Evolutionary conservation across 2,329 filamentous ascomycete genomes (phyloP).

Genomic region (Pseudogymnoascus sp.): DNA sequence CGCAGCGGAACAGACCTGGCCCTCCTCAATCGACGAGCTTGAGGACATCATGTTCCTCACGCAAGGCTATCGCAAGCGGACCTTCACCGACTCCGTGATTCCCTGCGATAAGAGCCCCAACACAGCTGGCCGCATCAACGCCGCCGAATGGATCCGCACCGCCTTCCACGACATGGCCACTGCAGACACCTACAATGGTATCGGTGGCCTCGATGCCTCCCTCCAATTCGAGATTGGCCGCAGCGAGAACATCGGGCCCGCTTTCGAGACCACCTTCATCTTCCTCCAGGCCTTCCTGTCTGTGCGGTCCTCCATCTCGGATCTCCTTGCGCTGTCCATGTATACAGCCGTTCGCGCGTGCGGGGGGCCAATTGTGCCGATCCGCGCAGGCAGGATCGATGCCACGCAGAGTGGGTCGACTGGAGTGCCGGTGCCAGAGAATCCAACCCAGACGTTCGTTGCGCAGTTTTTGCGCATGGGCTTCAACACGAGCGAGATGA

Average conservation of each 20-base stretch:
- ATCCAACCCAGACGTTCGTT: slow-evolving; percentile 41
- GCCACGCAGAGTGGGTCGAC: slow-evolving; percentile 37
- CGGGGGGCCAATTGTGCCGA: slow-evolving; percentile 46
- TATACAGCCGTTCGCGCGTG: slow-evolving; percentile 51
- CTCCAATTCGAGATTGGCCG: slow-evolving; percentile 49
- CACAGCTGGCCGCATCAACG: slow-evolving; percentile 46
- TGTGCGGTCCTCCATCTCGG: slow-evolving; percentile 43
- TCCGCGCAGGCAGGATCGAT: slow-evolving; percentile 47
- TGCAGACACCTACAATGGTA: slow-evolving; percentile 37
- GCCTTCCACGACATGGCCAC: slow-evolving; percentile 56
- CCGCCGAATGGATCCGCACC: slow-evolving; percentile 53
- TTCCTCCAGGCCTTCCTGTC: slow-evolving; percentile 48
- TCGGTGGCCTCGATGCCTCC: slow-evolving; percentile 51
- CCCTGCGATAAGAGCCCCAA: slow-evolving; percentile 47
- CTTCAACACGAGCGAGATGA: slow-evolving; percentile 49
- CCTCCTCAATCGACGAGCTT: slow-evolving; percentile 49
- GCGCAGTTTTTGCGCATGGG: slow-evolving; percentile 51
- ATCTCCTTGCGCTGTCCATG: slow-evolving; percentile 49
- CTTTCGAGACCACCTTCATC: slow-evolving; percentile 43
- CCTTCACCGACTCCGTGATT: slow-evolving; percentile 48
- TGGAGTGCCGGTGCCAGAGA: slow-evolving; percentile 51
- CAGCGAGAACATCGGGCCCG: slow-evolving; percentile 48
- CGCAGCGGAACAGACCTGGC: slow-evolving; percentile 50
- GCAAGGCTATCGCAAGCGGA: slow-evolving; percentile 43
- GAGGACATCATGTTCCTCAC: slow-evolving; percentile 57